phyloP scores from a whole-genome alignment of 768 basidiomycete species.

The Phanerodontia chrysosporium region DNA sequence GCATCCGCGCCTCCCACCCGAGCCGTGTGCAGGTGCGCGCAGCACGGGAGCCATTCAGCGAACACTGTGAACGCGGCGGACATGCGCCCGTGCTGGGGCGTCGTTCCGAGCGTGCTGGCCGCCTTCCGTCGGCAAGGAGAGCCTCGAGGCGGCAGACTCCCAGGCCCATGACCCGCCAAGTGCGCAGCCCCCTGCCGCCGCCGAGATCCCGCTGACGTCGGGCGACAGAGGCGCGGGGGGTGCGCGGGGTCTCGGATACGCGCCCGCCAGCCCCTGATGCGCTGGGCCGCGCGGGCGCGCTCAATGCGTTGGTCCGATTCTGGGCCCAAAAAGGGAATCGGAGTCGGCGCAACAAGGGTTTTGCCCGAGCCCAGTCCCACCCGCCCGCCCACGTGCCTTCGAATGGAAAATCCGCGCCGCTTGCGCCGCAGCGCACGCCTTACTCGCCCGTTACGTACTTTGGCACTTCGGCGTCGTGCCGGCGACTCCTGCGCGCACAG shows the following conservation, averaged over 20 bases:
- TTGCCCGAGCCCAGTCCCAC: slow-evolving; percentile 12
- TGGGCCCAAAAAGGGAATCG: neutral
- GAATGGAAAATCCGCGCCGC: slow-evolving; percentile 14
- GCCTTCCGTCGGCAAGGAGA: neutral
- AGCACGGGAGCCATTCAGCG: neutral
- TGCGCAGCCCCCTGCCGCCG: neutral
- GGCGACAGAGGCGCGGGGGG: neutral
- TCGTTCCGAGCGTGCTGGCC: neutral
- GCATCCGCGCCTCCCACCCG: neutral
- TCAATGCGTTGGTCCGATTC: slow-evolving; percentile 2
- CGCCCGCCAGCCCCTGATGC: slow-evolving; percentile 11
- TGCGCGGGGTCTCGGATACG: neutral
- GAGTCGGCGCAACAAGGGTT: slow-evolving; percentile 9
- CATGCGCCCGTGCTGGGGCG: neutral
- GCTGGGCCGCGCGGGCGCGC: slow-evolving; percentile 17
- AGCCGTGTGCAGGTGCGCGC: neutral
- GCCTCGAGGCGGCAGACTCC: neutral
- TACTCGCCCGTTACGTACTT: neutral
- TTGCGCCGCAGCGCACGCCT: slow-evolving; percentile 12
- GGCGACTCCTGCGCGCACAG: neutral
- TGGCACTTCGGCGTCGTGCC: neutral
- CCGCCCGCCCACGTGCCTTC: slow-evolving; percentile 23
- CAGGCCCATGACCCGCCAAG: neutral
- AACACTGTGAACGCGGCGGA: neutral
- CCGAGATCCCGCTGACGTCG: neutral